Evolutionary conservation across 495 filamentous ascomycete genomes (phyloP), one percentile per base, ranked within the genome.

Genomic region (Neurospora sp.): DNA sequence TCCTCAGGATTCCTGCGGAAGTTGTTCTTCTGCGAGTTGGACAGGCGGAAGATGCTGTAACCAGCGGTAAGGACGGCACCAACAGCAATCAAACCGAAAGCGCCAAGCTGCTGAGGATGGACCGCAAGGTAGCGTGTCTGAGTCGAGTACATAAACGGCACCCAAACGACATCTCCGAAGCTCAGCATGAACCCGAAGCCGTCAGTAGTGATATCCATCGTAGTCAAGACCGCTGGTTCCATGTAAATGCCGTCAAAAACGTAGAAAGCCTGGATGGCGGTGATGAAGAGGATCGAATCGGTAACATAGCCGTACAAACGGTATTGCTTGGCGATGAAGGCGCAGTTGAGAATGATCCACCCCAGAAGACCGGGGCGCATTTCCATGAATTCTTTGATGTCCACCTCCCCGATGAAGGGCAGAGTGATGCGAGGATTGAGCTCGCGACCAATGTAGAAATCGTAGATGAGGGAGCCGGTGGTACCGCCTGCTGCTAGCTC

Each of bases 151-250:
- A 92, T 85, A 84, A 98, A 94, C 3, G 96, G 96, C 11, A 98
- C 86, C 96, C 96, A 98, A 76, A 91, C 92, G 5, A 98, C 86
- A 77, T 98, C 96, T 41, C 95, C 96, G 76, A 98, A 98, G 3
- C 92, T 86, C n/a, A 99, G 84, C 96, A 99, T 99, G 81, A 92
- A 93, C 66, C 96, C 96, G 77, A 98, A 98, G 16, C 96, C 96
- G 78, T 99, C 96, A 78, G 90, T 92, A 72, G 90, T 97, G 78
- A 98, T 92, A 81, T 99, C 96, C 83, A 99, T 98, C 11, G 94
- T 98, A 3, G 96, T 98, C 77, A 99, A 85, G 74, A 99, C 90
- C 1, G 95, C 91, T 0, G 93, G 88, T 80, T 99, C 96, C 89
- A 94, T 94, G 83, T 90, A 94, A n/a, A 93, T 87, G 0, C 88